Percentiles rank a stretch among this genome's conserved stretches.
These are phyloP conservation scores for Cardamine resedifolia DNA, from an alignment of 345 rosid genomes.

Conservation along the genomic window DNA sequence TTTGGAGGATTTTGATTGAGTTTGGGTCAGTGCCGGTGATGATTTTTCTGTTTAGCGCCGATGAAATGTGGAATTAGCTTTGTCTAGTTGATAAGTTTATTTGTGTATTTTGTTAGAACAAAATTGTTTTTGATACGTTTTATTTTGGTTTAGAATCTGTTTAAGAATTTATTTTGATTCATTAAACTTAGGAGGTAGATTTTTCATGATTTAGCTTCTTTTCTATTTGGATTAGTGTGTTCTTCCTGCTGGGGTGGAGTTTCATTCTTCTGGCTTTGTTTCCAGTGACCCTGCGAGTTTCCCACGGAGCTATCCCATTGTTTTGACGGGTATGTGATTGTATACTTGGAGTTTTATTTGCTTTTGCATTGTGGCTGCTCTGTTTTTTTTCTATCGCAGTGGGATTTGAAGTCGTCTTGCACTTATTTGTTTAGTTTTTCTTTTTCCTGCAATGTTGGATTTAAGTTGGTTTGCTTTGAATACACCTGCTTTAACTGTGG, in stretches of 20 bases:
- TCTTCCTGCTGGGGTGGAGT: constrained; percentile 87
- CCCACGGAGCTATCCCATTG: constrained; percentile 95
- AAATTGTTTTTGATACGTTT: not conserved
- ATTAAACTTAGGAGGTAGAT: not conserved
- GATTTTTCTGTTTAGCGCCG: not conserved
- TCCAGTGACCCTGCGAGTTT: constrained; percentile 55
- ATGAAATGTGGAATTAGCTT: constrained; percentile 11
- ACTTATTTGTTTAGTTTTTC: not conserved
- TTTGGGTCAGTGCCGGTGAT: not conserved
- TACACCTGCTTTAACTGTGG: not conserved
- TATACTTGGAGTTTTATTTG: constrained; percentile 2
- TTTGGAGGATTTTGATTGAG: not conserved
- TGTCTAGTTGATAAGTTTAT: not conserved
- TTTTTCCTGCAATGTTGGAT: not conserved
- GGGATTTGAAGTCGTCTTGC: not conserved
- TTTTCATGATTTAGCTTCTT: constrained; percentile 3
- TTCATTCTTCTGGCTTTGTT: constrained; percentile 70
- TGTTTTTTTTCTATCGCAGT: not conserved
- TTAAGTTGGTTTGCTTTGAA: constrained; percentile 15
- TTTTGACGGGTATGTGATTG: constrained; percentile 72
- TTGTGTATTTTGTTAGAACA: not conserved
- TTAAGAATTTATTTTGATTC: not conserved
- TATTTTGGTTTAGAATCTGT: not conserved
- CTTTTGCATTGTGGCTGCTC: constrained; percentile 15
- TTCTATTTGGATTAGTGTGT: constrained; percentile 64